A percentile compares a stretch with the other conserved stretches of the same genome.
These are phyloP conservation scores for Euphorbia schlechtendalii DNA, from an alignment of 441 rosid genomes.

Conservation along the genomic window DNA sequence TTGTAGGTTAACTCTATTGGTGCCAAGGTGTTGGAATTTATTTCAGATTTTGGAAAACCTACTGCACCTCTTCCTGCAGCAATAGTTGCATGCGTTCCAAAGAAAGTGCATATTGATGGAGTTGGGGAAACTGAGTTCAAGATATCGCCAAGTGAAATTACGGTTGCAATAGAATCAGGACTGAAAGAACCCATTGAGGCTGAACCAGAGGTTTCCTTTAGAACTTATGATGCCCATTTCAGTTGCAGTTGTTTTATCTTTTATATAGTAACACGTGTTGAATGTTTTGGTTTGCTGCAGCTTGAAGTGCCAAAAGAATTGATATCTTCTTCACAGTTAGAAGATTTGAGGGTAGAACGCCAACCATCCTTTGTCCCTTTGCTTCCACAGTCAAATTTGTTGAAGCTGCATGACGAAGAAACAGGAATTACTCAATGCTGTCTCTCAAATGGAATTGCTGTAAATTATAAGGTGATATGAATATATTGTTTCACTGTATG, in stretches of 20 bases:
- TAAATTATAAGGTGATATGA: slow-evolving; percentile 62
- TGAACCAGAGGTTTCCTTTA: slow-evolving; percentile 82
- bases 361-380: slow-evolving; percentile 62
- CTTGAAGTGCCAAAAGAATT: slow-evolving; percentile 97
- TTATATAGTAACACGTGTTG: slow-evolving; percentile 4
- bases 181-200: slow-evolving; percentile 85
- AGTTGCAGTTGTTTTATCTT: slow-evolving; percentile 15
- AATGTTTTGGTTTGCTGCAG: slow-evolving; percentile 39
- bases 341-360: slow-evolving; percentile 60
- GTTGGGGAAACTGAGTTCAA: slow-evolving; percentile 82
- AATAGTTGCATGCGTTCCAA: slow-evolving; percentile 96
- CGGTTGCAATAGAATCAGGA: slow-evolving; percentile 72
- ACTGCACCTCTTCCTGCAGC: slow-evolving; percentile 96
- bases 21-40: slow-evolving; percentile 83
- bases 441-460: slow-evolving; percentile 89
- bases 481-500: background rate
- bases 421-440: slow-evolving; percentile 83
- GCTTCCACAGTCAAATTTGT: slow-evolving; percentile 38
- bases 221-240: slow-evolving; percentile 19
- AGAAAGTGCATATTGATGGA: slow-evolving; percentile 77
- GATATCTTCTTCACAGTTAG: slow-evolving; percentile 59
- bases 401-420: slow-evolving; percentile 70
- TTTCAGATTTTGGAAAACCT: slow-evolving; percentile 92
- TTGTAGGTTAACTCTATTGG: slow-evolving; percentile 87
- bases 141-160: slow-evolving; percentile 66